Conservation (phyloP, 148 eudicot species). For the Talinum fruticosum region DNA sequence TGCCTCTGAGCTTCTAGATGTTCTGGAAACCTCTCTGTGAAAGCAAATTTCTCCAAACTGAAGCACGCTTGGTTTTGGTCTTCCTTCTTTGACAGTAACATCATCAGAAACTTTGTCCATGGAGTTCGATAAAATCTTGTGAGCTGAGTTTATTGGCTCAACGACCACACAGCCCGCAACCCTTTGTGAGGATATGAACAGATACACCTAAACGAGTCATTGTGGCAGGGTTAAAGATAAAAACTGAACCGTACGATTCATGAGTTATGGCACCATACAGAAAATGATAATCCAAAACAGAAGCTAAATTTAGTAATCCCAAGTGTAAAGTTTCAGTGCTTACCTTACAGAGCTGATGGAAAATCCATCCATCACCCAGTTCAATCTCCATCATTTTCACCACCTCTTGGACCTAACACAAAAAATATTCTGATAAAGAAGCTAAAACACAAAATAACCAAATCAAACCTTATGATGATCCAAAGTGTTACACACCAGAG, state of each 20-base stretch:
- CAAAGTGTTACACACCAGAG: background rate
- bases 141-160: constrained; percentile 62
- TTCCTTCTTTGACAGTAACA: constrained; percentile 34
- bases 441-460: background rate
- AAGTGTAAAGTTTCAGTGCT: background rate
- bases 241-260: background rate
- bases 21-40: constrained; percentile 54
- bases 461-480: background rate
- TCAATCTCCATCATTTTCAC: constrained; percentile 87
- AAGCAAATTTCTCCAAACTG: constrained; percentile 73
- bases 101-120: constrained; percentile 15
- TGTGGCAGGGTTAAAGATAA: background rate
- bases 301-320: background rate
- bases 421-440: background rate
- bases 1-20: constrained; percentile 20
- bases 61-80: constrained; percentile 40
- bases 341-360: constrained; percentile 64
- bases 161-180: constrained; percentile 70
- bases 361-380: constrained; percentile 91
- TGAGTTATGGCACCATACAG: background rate
- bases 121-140: constrained; percentile 43
- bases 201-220: constrained; percentile 53
- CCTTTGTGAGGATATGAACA: constrained; percentile 58
- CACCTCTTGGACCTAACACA: constrained; percentile 65
- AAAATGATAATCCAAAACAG: background rate